Evolutionary conservation across 768 basidiomycete species (phyloP).

Genomic region (Rhizopogon sp.): DNA sequence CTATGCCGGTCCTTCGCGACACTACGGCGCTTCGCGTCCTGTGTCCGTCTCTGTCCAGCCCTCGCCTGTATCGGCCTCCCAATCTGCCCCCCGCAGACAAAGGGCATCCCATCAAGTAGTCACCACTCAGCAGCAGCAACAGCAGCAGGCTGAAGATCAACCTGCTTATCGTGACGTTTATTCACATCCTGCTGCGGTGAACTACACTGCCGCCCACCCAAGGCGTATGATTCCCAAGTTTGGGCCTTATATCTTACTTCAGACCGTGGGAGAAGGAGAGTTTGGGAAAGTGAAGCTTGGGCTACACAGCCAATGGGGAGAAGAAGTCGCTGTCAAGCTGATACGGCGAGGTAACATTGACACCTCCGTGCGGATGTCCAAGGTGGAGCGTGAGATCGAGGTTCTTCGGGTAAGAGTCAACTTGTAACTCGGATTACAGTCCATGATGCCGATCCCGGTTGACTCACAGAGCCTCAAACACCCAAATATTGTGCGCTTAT

Average conservation of each 20-base stretch:
- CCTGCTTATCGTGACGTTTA: slow-evolving; percentile 68
- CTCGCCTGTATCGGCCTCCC: slow-evolving; percentile 36
- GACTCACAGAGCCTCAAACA: slow-evolving; percentile 77
- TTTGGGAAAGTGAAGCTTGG: slow-evolving; percentile 99
- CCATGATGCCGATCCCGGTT: slow-evolving; percentile 4
- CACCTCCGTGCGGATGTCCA: slow-evolving; percentile 78
- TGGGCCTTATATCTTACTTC: slow-evolving; percentile 91
- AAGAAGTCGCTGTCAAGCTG: slow-evolving; percentile 98
- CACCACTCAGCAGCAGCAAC: slow-evolving; percentile 40
- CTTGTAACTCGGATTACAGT: background rate
- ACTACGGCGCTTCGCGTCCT: slow-evolving; percentile 39
- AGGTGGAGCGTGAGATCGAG: slow-evolving; percentile 97
- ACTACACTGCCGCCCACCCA: slow-evolving; percentile 80
- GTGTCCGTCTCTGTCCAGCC: slow-evolving; percentile 56
- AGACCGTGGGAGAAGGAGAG: slow-evolving; percentile 97
- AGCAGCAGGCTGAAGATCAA: slow-evolving; percentile 35
- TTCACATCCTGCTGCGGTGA: slow-evolving; percentile 78
- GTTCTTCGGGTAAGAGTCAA: slow-evolving; percentile 74
- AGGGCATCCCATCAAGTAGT: slow-evolving; percentile 72
- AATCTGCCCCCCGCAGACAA: slow-evolving; percentile 47
- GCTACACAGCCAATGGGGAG: slow-evolving; percentile 87
- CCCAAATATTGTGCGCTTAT: slow-evolving; percentile 95
- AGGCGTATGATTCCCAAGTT: slow-evolving; percentile 88
- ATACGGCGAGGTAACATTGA: slow-evolving; percentile 93
- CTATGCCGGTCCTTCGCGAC: slow-evolving; percentile 41